Evolutionary conservation across 768 basidiomycete species (phyloP).

Genomic region (Termitomyces sp.): DNA sequence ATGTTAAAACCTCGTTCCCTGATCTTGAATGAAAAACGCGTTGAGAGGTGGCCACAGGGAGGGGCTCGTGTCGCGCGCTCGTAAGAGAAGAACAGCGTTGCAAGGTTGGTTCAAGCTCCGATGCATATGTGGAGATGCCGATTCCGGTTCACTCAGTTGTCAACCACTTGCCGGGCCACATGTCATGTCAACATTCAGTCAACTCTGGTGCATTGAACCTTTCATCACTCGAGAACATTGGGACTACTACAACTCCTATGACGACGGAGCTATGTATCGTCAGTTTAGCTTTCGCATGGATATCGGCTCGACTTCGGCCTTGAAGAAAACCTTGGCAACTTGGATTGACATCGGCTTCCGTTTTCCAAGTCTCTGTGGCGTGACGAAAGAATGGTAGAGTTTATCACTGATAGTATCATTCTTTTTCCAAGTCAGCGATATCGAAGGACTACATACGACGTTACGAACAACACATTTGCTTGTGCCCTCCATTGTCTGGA

Average conservation of each 20-base stretch:
- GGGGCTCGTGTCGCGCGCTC: neutral
- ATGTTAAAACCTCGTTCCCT: neutral
- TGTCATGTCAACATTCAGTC: neutral
- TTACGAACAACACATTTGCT: neutral
- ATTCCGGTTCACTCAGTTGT: neutral
- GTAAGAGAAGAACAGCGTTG: neutral
- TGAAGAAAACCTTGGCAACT: neutral
- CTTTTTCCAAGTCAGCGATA: neutral
- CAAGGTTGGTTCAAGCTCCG: neutral
- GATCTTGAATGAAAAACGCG: neutral
- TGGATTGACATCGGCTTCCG: neutral
- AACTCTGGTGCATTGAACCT: neutral
- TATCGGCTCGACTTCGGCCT: neutral
- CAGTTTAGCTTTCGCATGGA: neutral
- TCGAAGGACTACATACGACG: neutral
- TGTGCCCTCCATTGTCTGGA: neutral
- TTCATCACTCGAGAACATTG: neutral
- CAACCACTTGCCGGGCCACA: neutral
- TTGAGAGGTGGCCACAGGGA: neutral
- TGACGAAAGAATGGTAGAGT: neutral
- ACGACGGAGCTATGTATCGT: slow-evolving; percentile 1
- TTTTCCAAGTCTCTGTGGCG: neutral
- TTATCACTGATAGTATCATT: slow-evolving; percentile 9
- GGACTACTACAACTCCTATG: neutral
- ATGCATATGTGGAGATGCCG: neutral